Conservation (phyloP, 2,329 filamentous ascomycete species). For the Cercospora janseana region DNA sequence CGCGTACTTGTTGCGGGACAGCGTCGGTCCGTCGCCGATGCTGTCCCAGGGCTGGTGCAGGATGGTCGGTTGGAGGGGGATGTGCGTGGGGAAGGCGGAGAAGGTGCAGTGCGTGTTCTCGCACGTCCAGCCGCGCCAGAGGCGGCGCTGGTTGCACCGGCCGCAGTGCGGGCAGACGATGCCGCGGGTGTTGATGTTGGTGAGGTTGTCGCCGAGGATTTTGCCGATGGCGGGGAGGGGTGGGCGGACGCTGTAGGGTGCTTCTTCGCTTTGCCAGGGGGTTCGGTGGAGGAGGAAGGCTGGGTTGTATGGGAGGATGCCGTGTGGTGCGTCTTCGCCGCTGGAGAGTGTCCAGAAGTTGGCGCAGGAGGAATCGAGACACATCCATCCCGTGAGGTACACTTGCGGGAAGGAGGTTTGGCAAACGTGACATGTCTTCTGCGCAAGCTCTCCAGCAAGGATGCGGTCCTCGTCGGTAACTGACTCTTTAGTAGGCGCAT, state of each 20-base stretch:
- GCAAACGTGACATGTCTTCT: conserved; percentile 41
- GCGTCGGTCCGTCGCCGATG: conserved; percentile 31
- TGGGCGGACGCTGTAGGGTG: conserved; percentile 43
- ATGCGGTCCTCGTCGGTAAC: conserved; percentile 15
- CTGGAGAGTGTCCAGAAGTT: conserved; percentile 54
- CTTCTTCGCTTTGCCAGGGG: conserved; percentile 41
- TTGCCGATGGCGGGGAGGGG: conserved; percentile 42
- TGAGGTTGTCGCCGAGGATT: conserved; percentile 48
- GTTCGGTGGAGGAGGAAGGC: conserved; percentile 58
- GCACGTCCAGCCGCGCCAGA: conserved; percentile 65
- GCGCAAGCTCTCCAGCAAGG: conserved; percentile 20
- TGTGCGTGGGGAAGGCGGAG: conserved; percentile 28
- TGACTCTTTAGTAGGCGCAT: conserved; percentile 26
- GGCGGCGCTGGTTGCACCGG: conserved; percentile 59
- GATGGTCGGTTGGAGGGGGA: conserved; percentile 26
- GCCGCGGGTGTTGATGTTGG: conserved; percentile 57
- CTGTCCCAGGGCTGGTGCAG: conserved; percentile 34
- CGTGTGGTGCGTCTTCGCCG: conserved; percentile 32
- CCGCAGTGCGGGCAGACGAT: conserved; percentile 65
- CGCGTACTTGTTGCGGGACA: conserved; percentile 31
- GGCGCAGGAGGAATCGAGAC: conserved; percentile 53
- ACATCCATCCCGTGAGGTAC: conserved; percentile 57
- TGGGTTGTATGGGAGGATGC: conserved; percentile 52
- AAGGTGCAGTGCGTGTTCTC: conserved; percentile 52
- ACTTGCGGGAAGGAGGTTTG: conserved; percentile 37